A percentile compares a stretch with the other conserved stretches of the same genome.
Evolutionary conservation across 352 stramenopile genomes (phyloP).

Genomic region (Globisporangium viniferum): DNA sequence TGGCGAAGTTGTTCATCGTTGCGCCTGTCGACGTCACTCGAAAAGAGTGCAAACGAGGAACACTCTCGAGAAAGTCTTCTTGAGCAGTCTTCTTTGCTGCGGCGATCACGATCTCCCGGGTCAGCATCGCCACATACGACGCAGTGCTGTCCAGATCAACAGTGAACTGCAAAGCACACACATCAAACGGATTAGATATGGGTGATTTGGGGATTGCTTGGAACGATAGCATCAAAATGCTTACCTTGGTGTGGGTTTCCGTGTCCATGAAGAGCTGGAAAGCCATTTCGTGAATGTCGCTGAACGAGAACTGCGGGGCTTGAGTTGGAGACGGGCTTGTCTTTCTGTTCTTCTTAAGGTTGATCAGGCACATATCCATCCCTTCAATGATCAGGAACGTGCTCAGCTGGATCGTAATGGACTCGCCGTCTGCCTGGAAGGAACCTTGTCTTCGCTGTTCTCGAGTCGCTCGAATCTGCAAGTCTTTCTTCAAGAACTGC

Average conservation of each 20-base stretch:
- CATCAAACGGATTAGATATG: not conserved
- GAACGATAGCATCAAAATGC: too few species aligned
- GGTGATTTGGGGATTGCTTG: too few species aligned
- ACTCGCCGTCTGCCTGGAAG: not conserved
- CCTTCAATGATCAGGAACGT: constrained; percentile 59
- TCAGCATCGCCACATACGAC: constrained; percentile 52
- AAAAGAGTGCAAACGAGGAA: constrained; percentile 61
- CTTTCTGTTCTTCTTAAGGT: constrained; percentile 37
- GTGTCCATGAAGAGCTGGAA: constrained; percentile 72
- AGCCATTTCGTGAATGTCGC: constrained; percentile 53
- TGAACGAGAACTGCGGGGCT: constrained; percentile 33
- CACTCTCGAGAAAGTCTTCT: constrained; percentile 57
- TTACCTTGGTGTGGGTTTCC: constrained; percentile 48
- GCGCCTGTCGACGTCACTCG: constrained; percentile 40
- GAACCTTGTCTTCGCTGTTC: not conserved
- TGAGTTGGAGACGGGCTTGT: not conserved
- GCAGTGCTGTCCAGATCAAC: constrained; percentile 47
- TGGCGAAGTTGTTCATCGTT: constrained; percentile 47
- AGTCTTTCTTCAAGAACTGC: constrained; percentile 25
- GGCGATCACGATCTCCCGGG: constrained; percentile 50
- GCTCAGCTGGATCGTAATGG: constrained; percentile 11
- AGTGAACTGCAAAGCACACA: constrained; percentile 33
- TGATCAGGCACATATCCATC: constrained; percentile 54
- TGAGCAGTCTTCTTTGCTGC: constrained; percentile 30
- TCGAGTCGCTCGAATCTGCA: not conserved